Percentiles rank a stretch among this genome's conserved stretches.
Conservation (phyloP, 768 basidiomycete species). For the Boletus pseudopeckii region DNA sequence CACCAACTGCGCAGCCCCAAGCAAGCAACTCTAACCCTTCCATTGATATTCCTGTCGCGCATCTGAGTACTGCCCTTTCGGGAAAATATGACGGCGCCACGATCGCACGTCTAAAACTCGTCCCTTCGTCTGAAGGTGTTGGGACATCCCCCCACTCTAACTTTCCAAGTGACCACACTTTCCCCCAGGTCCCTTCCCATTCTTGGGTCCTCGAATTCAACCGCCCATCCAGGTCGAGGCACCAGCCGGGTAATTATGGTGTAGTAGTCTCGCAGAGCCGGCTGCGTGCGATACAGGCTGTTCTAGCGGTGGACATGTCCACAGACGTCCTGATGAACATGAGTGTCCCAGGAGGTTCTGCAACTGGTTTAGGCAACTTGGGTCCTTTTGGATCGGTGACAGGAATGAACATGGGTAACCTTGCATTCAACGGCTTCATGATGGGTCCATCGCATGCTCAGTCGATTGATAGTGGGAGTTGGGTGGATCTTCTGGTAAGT, state of each 20-base stretch:
- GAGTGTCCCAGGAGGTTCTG: constrained; percentile 9
- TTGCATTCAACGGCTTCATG: constrained; percentile 24
- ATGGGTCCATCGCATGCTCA: constrained; percentile 23
- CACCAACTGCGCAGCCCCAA: constrained; percentile 17
- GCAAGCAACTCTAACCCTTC: constrained; percentile 14
- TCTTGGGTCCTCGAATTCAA: constrained; percentile 78
- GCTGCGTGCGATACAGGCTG: constrained; percentile 73
- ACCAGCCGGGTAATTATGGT: constrained; percentile 47
- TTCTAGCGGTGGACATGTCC: constrained; percentile 36
- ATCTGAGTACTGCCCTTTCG: constrained; percentile 46
- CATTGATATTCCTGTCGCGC: constrained; percentile 48
- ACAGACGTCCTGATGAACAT: constrained; percentile 27
- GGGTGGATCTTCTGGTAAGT: constrained; percentile 33
- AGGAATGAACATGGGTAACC: constrained; percentile 24
- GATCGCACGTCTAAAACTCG: constrained; percentile 51
- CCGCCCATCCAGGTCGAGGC: constrained; percentile 18
- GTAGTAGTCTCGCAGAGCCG: constrained; percentile 71
- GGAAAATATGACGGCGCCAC: constrained; percentile 46
- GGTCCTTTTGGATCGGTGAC: constrained; percentile 22
- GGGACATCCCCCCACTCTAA: constrained; percentile 10
- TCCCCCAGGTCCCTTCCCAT: constrained; percentile 26
- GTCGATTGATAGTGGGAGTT: constrained; percentile 20
- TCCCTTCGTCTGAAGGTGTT: constrained; percentile 23
- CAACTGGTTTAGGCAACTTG: constrained; percentile 21
- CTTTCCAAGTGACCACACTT: constrained; percentile 23